Evolutionary conservation across 2,329 filamentous ascomycete species (phyloP), one percentile per base, ranked within the genome.

Genomic region (Penicillium rolfsii): DNA sequence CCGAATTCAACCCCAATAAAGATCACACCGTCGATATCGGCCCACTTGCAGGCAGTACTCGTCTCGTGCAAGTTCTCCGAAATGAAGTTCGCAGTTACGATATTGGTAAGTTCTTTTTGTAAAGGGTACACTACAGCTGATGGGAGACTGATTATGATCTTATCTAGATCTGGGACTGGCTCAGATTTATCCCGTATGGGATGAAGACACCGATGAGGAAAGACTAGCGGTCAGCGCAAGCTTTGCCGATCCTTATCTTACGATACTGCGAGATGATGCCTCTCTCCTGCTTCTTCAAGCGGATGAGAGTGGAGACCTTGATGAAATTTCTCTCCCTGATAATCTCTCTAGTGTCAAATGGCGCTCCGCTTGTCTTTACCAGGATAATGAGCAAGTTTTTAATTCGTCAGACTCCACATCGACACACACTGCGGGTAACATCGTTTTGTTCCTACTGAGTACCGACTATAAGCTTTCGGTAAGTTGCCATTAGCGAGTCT

Each of bases 41-140:
- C 16, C 90, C 89, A 0, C 86, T 99, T 76, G 90, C 90, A n/a
- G 86, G 86, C 55, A 87, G 91, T 62, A 91, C 86, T 72, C 87
- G 92, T 60, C 88, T 98, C 36, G 89, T 98, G 16, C 95, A 98
- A 72, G 89, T 97, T 2, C 82, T 97, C 56, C 90, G 89, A 65
- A 91, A 88, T 1, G 94, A 98, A 71, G 87, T 98, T 26, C 86
- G 94, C 61, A 94, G 90, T 63, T 99, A 97, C 70, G 93, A 98
- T 74, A 89, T 89, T 76, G 89, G 91, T 94, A 77, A 83, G 88
- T 82, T 48, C 50, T 57, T 66, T 19, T 49, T 36, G 38, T 36
- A 1, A 36, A n/a, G 22, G 12, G 11, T 56, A 36, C 53, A 14
- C 50, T 5, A 49, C 28, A 68, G 50, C 35, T 46, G 36, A 52